Evolutionary conservation across 139 green algal species (phyloP), one percentile per base, ranked within the genome.

Genomic region (Tetradesmus obliquus): DNA sequence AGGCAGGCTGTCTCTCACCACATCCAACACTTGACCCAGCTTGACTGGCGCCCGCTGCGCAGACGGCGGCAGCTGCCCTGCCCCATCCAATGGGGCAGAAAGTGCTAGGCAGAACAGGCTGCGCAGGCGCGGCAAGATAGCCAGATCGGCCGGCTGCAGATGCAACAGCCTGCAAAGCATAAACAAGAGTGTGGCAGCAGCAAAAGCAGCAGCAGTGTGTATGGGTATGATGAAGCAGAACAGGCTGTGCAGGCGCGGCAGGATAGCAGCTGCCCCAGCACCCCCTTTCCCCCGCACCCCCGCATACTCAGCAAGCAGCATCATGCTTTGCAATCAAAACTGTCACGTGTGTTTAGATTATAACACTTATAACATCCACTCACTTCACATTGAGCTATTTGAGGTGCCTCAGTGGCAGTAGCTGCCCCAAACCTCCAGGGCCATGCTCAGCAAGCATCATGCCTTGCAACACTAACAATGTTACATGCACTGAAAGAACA

Each of bases 101-200:
- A 89, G 32, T 1, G 60, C 9, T 0, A 89, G 45, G 85, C 85
- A 89, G 85, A 69, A 89, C 85, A 82, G 62, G 15, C 85, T 89
- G 32, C 85, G 32, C 45, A 89, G 66, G 12, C 82, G 62, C 2
- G 4, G 32, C 62, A 89, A 15, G 6, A 81, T 45, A 20, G 62
- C 24, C 66, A 89, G 45, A 66, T 89, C 32, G 5, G 7, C 32
- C 9, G 60, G 62, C 10, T 20, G 85, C 15, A 89, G 19, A 3
- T 89, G 45, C 7, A 13, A 22, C 66, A 89, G 54, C 85, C 85
- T 89, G 53, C 20, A 58, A 6, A 12, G 51, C 8, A 66, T 12
- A 13, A 66, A 53, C 81, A 66, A 13, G 24, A 15, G 15, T 6
- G 19, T 24, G 81, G 53, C 81, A 66, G 81, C 81, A 66, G 53